Base-by-base conservation (phyloP, 768 basidiomycete genomes). In the Goffeauzyma gilvescens region DNA sequence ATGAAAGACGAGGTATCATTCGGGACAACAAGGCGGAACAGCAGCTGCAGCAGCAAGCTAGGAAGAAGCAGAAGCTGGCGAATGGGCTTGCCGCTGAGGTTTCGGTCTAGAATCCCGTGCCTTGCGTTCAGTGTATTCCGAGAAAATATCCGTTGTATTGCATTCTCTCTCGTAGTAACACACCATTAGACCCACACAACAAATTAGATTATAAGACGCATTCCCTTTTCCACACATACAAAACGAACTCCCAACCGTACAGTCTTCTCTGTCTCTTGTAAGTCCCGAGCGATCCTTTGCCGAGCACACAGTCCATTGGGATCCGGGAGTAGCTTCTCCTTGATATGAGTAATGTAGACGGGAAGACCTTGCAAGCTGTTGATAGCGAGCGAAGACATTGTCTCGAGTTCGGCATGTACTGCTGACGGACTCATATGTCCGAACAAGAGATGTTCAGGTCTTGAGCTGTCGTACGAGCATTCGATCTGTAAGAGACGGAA, bases 351-450 rank as follows among this genome's bases (percentile, higher is more conserved):
- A 42, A 93, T 67, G 58, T 74, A 84, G n/a, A 93, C 44, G 22
- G 49, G 54, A 8, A 67, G 50, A 7, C 63, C 65, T 15, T 42
- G 32, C 0, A 67, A 26, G 31, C 17, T 9, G 38, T 68, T 20
- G 72, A 28, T 2, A 15, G 68, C 76, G 55, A 83, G 76, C 9
- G 63, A 65, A 4, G 83, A 81, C 35, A 90, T 72, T 1, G 65
- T 64, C 6, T 69, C 55, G 42, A 96, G 70, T 65, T 96, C 90
- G 41, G 74, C 70, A 2, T 72, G 71, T 24, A 96, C 66, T 51
- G 82, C 79, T 18, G 75, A 75, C 0, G 90, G 86, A 25, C 71
- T 79, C 10, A 96, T 71, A 53, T 96, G 90, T 0, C 90, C 90
- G 60, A 75, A 90, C 32, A 95, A 69, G 41, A 68, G 57, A 34